Evolutionary conservation across 305 asterid species (phyloP).

Genomic region (Euphrasia arctica): DNA sequence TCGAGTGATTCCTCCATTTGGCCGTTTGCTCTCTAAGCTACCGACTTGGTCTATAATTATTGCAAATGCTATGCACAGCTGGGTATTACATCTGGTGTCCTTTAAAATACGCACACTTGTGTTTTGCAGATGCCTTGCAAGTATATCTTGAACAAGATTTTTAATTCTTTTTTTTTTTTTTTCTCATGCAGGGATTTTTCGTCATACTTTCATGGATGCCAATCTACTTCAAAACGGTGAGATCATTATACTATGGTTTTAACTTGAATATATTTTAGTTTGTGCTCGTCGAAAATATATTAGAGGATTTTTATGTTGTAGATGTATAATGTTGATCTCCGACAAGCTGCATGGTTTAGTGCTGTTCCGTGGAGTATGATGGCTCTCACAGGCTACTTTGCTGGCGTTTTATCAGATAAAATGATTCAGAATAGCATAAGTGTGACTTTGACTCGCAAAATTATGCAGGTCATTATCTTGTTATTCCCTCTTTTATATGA

Average conservation of each 20-base stretch:
- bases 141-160: slow-evolving; percentile 19
- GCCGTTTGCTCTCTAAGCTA: slow-evolving; percentile 76
- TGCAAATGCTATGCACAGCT: slow-evolving; percentile 98
- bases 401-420: slow-evolving; percentile 80
- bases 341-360: slow-evolving; percentile 99
- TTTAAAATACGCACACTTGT: neutral
- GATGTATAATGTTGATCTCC: slow-evolving; percentile 85
- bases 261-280: slow-evolving; percentile 3
- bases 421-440: slow-evolving; percentile 75
- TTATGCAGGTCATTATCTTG: slow-evolving; percentile 69
- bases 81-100: slow-evolving; percentile 54
- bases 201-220: slow-evolving; percentile 99
- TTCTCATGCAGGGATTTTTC: slow-evolving; percentile 75
- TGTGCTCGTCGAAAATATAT: slow-evolving; percentile 22
- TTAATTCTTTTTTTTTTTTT: slow-evolving; percentile 3
- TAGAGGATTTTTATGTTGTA: slow-evolving; percentile 32
- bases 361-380: slow-evolving; percentile 98
- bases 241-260: slow-evolving; percentile 18
- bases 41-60: slow-evolving; percentile 94
- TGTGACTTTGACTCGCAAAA: slow-evolving; percentile 86
- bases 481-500: neutral
- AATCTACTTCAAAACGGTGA: slow-evolving; percentile 85
- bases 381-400: slow-evolving; percentile 84
- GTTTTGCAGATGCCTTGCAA: slow-evolving; percentile 19
- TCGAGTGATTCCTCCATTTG: slow-evolving; percentile 74